Evolutionary conservation across 116 monocot genomes (phyloP).

Genomic region (Cymodocea nodosa): DNA sequence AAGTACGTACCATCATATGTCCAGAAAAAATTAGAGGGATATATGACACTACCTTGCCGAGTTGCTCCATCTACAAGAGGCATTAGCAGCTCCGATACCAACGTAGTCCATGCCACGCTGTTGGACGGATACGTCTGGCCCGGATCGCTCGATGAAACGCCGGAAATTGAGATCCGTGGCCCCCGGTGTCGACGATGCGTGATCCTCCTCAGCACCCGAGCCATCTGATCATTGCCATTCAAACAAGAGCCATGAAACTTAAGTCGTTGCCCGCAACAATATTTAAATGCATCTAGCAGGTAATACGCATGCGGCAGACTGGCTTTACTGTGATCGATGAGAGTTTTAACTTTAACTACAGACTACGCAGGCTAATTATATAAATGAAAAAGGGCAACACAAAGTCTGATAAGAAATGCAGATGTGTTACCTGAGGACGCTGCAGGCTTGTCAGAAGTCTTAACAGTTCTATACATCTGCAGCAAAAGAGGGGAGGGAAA

Average conservation of each 20-base stretch:
- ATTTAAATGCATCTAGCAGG: too few species aligned
- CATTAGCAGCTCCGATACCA: background rate
- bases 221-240: conserved; percentile 37
- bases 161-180: background rate
- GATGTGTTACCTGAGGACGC: conserved; percentile 59
- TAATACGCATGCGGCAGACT: too few species aligned
- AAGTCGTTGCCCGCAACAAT: background rate
- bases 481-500: conserved; percentile 8
- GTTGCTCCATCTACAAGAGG: conserved; percentile 6
- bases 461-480: conserved; percentile 98
- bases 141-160: background rate
- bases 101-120: background rate
- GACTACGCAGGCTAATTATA: too few species aligned
- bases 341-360: background rate
- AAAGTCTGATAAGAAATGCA: background rate
- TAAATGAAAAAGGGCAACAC: background rate
- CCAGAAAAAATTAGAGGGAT: background rate
- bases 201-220: conserved; percentile 30
- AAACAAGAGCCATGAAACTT: background rate
- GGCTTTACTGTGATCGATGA: too few species aligned
- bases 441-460: conserved; percentile 82
- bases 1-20: too few species aligned
- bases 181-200: background rate
- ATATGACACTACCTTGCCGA: conserved; percentile 9
- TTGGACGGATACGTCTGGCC: background rate